Evolutionary conservation across 139 green algal genomes (phyloP), one percentile per base, ranked within the genome.

Genomic region (Chlamydomonas sphaeroides): DNA sequence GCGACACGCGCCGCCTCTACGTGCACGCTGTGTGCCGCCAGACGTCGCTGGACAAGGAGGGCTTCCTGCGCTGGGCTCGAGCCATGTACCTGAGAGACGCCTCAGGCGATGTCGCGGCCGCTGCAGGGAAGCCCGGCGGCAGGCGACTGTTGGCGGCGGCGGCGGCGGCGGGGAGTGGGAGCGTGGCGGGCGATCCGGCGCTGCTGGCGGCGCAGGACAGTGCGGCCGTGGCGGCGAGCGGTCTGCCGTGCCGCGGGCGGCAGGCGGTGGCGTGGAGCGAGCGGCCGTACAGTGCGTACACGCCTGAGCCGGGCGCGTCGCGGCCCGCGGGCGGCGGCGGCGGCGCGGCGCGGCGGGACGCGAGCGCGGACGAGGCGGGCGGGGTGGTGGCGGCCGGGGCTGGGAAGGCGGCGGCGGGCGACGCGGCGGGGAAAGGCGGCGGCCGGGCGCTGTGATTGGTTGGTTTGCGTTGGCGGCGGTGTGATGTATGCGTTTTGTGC

Each of bases 1-100:
- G 74, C 57, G 74, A 18, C 28, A 28, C 59, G 32, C 74, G 74
- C 17, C 74, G 61, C 0, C 74, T 80, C 30, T 80, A 80, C 59
- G 59, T 80, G 8, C 74, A 80, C 59, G 59, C 74, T n/a, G 23
- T 80, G 5, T 80, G 74, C 74, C 74, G 74, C 7, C 41, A 14
- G 1, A 49, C n/a, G 26, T 33, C 41, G 1, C 8, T 25, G 5
- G 39, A 70, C 74, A 80, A 80, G 42, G 74, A 80, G 57, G 59
- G 17, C 39, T 80, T 71, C 39, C 59, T 80, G 30, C 59, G 59
- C 28, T 63, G 20, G 25, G 5, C n/a, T 0, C 11, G 39, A 0
- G 74, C 74, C 20, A 48, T 80, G 30, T 80, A 71, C 36, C 35
- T 80, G 0, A n/a, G n/a, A n/a, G n/a, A n/a, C n/a, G n/a, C n/a